Percentiles rank a stretch among this genome's conserved stretches.
These are phyloP conservation scores for Diatrype stigma DNA, from an alignment of 2,329 filamentous ascomycete species.

Conservation along the genomic window DNA sequence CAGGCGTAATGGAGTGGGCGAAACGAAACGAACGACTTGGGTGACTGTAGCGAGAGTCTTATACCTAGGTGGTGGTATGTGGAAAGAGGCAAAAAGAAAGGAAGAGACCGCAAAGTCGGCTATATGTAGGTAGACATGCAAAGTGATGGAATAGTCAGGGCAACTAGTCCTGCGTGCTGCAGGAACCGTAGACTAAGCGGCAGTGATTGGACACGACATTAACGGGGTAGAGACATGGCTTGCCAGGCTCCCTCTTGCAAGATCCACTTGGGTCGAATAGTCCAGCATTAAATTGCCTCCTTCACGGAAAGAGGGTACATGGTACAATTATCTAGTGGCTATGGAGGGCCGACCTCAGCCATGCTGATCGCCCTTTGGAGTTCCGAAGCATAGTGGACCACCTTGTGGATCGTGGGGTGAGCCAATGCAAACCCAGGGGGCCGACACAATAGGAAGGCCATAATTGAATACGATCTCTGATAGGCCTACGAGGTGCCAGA, in stretches of 20 bases:
- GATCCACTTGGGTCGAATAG: conserved; percentile 17
- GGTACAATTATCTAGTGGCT: conserved; percentile 26
- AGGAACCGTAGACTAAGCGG: conserved; percentile 27
- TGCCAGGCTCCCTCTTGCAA: conserved; percentile 8
- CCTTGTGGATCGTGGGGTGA: not conserved
- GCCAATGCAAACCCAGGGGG: not conserved
- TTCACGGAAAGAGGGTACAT: not conserved
- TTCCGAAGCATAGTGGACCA: conserved; percentile 37
- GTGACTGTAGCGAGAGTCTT: conserved; percentile 25
- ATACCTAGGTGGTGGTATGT: conserved; percentile 14
- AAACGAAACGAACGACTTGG: conserved; percentile 33
- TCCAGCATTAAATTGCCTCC: not conserved
- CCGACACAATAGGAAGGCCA: conserved; percentile 8
- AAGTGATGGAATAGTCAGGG: conserved; percentile 20
- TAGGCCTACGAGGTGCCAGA: conserved; percentile 27
- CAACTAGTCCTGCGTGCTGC: conserved; percentile 25
- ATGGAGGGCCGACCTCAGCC: conserved; percentile 9
- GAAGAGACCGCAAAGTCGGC: conserved; percentile 7
- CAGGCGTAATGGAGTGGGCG: conserved; percentile 27
- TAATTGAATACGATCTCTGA: conserved; percentile 14
- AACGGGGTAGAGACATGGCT: conserved; percentile 29
- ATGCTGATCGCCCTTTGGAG: conserved; percentile 24
- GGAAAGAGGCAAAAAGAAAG: conserved; percentile 17
- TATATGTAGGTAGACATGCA: conserved; percentile 22
- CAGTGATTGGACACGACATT: conserved; percentile 32